These are phyloP conservation scores for Spirogloea muscicola DNA, from an alignment of 139 green algal species.

Conservation along the genomic window DNA sequence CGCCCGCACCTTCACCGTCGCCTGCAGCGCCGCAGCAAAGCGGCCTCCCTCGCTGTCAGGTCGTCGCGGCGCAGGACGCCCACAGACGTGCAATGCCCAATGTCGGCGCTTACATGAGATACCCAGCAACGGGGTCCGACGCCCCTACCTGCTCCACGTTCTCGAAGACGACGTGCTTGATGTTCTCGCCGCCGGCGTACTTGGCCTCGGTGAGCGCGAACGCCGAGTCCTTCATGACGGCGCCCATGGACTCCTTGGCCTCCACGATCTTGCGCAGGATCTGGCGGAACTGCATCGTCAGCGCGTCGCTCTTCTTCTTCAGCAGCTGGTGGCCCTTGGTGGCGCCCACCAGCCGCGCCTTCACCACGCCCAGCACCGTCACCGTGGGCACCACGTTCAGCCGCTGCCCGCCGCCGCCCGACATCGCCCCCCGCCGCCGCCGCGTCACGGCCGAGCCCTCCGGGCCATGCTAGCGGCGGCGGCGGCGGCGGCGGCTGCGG, in stretches of 20 bases:
- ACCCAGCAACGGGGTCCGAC: conserved; percentile 17
- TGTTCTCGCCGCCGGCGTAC: conserved; percentile 86
- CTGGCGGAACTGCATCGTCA: conserved; percentile 82
- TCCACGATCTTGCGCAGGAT: conserved; percentile 75
- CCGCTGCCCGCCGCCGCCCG: conserved; percentile 26
- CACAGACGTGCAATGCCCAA: too few relatives aligned
- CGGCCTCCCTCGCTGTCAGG: too few relatives aligned
- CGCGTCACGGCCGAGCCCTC: too few relatives aligned
- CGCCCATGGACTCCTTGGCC: conserved; percentile 86
- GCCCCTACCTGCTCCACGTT: conserved; percentile 70
- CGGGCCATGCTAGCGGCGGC: too few relatives aligned
- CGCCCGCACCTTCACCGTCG: conserved; percentile 47
- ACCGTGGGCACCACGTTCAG: conserved; percentile 80
- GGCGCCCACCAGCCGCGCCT: conserved; percentile 78
- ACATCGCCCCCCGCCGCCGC: too few relatives aligned
- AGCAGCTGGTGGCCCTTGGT: conserved; percentile 93
- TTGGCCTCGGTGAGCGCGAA: conserved; percentile 93
- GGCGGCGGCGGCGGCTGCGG: too few relatives aligned
- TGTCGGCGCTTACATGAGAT: too few relatives aligned
- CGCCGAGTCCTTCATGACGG: conserved; percentile 81
- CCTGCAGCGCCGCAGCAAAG: too few relatives aligned
- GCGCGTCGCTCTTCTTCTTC: conserved; percentile 99
- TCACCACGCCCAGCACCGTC: conserved; percentile 87
- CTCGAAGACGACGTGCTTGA: conserved; percentile 94
- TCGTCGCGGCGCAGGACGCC: too few relatives aligned